Conservation (phyloP, 2,329 filamentous ascomycete species). For the Cladophialophora yegresii region DNA sequence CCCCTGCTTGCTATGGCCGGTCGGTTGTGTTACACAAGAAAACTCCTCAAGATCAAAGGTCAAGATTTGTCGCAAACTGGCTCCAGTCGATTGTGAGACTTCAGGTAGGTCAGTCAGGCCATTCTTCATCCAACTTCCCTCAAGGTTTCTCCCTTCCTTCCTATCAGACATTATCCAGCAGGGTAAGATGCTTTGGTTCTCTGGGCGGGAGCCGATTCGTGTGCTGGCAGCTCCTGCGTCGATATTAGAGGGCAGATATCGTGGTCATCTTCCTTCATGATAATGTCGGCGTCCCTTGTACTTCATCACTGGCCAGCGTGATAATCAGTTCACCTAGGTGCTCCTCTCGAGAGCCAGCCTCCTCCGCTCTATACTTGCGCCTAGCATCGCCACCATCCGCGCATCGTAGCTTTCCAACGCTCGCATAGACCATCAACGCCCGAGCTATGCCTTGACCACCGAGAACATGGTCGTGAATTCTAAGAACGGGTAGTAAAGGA, state of each 20-base stretch:
- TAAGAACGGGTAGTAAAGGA: slow-evolving; percentile 13
- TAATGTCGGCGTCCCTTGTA: background rate
- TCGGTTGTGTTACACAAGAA: background rate
- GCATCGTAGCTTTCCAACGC: background rate
- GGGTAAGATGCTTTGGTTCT: slow-evolving; percentile 10
- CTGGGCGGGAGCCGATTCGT: background rate
- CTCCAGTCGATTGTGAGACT: background rate
- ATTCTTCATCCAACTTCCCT: slow-evolving; percentile 5
- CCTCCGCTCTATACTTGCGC: background rate
- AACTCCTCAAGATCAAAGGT: background rate
- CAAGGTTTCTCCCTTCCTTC: background rate
- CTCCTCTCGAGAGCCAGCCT: background rate
- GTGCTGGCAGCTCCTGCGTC: background rate
- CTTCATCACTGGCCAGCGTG: background rate
- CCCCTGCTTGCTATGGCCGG: background rate
- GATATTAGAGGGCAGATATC: slow-evolving; percentile 13
- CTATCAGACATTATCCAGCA: slow-evolving; percentile 16
- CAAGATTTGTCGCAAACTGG: background rate
- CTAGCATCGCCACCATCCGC: background rate
- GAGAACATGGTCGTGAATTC: slow-evolving; percentile 12
- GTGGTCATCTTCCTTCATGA: slow-evolving; percentile 3
- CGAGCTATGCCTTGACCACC: slow-evolving; percentile 28
- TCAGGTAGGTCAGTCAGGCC: background rate
- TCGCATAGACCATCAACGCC: slow-evolving; percentile 25
- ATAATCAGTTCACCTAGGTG: background rate